A percentile compares a stretch with the other conserved stretches of the same genome.
Conservation (phyloP, 306 rosid genomes). For the Pachyrhizus erosus region DNA sequence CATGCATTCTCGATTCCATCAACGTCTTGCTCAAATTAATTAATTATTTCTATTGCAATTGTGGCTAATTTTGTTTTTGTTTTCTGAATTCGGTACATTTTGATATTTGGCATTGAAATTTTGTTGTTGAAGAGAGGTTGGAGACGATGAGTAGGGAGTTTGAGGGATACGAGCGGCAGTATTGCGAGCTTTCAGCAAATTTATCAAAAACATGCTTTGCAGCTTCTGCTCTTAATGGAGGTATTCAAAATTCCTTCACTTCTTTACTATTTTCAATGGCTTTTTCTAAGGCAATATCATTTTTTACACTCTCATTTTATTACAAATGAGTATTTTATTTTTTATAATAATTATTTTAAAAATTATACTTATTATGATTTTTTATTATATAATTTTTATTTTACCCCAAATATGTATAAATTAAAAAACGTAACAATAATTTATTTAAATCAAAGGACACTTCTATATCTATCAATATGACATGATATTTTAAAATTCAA, state of each 20-base stretch:
- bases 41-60: neutral
- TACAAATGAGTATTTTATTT: too few relatives aligned
- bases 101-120: neutral
- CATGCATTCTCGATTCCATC: neutral
- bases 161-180: slow-evolving; percentile 78
- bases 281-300: too few relatives aligned
- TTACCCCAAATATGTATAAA: too few relatives aligned
- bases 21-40: neutral
- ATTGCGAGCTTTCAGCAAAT: slow-evolving; percentile 77
- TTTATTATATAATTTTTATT: too few relatives aligned
- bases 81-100: slow-evolving; percentile 21
- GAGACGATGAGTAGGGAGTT: slow-evolving; percentile 61
- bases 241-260: slow-evolving; percentile 35
- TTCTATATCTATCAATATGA: neutral
- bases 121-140: slow-evolving; percentile 25
- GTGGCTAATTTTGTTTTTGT: neutral
- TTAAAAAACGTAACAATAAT: too few relatives aligned
- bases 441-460: neutral
- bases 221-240: slow-evolving; percentile 66
- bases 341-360: too few relatives aligned
- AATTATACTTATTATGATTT: too few relatives aligned
- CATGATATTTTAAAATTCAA: neutral
- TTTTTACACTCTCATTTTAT: too few relatives aligned
- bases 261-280: neutral
- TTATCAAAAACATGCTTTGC: slow-evolving; percentile 64